phyloP scores from a whole-genome alignment of 768 basidiomycete species.

The Suillus plorans region DNA sequence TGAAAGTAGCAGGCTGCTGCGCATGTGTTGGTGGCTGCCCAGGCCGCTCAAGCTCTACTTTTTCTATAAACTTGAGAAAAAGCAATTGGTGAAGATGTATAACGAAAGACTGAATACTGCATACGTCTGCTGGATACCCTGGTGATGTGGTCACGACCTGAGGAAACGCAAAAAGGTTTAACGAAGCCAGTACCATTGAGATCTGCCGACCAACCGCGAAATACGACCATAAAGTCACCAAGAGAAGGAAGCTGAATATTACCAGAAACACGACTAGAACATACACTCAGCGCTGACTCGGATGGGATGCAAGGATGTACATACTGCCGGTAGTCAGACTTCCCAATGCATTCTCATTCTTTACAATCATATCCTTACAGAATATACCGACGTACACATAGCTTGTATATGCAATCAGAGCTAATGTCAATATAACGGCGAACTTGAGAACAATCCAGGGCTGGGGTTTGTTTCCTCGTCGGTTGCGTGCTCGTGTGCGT shows the following conservation, averaged over 20 bases:
- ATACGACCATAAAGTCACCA: slow-evolving; percentile 84
- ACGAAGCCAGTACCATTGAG: background rate
- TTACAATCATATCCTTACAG: slow-evolving; percentile 67
- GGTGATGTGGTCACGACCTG: slow-evolving; percentile 69
- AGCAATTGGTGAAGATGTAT: slow-evolving; percentile 9
- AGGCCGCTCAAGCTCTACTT: slow-evolving; percentile 15
- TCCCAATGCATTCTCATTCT: slow-evolving; percentile 42
- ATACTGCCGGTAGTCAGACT: slow-evolving; percentile 62
- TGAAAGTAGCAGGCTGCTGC: slow-evolving; percentile 18
- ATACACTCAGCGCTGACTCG: background rate
- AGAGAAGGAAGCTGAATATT: slow-evolving; percentile 58
- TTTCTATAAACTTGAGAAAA: slow-evolving; percentile 23
- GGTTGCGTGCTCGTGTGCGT: slow-evolving; percentile 35
- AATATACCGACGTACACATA: slow-evolving; percentile 82
- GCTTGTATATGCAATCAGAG: slow-evolving; percentile 60
- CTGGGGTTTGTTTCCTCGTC: slow-evolving; percentile 48
- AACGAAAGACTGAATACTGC: slow-evolving; percentile 21
- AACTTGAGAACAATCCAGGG: slow-evolving; percentile 78
- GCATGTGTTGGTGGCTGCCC: slow-evolving; percentile 10
- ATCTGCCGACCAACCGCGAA: slow-evolving; percentile 48
- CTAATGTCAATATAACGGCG: slow-evolving; percentile 56
- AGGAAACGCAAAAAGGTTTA: background rate
- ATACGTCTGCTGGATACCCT: slow-evolving; percentile 66
- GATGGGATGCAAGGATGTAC: slow-evolving; percentile 32
- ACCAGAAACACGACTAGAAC: slow-evolving; percentile 62